These are phyloP conservation scores for Gillenia trifoliata DNA, from an alignment of 306 rosid genomes.

Conservation along the genomic window DNA sequence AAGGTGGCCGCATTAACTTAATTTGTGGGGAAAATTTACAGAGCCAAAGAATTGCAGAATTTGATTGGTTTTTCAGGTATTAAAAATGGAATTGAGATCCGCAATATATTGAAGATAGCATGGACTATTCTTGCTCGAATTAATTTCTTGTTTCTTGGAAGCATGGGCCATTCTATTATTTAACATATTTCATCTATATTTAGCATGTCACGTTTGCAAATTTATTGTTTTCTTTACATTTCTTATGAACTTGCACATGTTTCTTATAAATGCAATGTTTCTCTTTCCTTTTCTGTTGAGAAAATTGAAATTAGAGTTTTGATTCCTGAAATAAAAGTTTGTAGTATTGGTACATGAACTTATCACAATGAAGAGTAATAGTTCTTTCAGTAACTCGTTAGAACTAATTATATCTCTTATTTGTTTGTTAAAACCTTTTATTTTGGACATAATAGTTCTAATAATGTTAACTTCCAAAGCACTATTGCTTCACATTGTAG, in stretches of 20 bases:
- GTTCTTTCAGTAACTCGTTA: background rate
- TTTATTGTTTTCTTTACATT: background rate
- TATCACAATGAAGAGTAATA: background rate
- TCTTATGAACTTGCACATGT: slow-evolving; percentile 10
- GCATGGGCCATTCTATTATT: slow-evolving; percentile 4
- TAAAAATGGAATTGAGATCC: slow-evolving; percentile 2
- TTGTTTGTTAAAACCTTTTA: too few relatives aligned
- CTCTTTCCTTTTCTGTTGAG: background rate
- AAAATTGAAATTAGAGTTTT: background rate
- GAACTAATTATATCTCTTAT: too few relatives aligned
- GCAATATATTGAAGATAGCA: background rate
- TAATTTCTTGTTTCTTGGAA: background rate
- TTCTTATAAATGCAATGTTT: slow-evolving; percentile 2
- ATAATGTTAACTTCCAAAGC: background rate
- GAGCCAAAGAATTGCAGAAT: background rate
- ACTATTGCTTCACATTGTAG: background rate
- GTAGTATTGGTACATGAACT: too few relatives aligned
- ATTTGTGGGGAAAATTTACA: background rate
- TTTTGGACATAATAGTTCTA: background rate
- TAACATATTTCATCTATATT: background rate
- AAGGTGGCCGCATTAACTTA: background rate
- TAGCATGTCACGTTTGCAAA: background rate
- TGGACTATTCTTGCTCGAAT: background rate
- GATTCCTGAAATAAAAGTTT: too few relatives aligned
- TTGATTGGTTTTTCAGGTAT: background rate